Evolutionary conservation across 495 filamentous ascomycete genomes (phyloP).

Genomic region (Podospora pseudopauciseta): DNA sequence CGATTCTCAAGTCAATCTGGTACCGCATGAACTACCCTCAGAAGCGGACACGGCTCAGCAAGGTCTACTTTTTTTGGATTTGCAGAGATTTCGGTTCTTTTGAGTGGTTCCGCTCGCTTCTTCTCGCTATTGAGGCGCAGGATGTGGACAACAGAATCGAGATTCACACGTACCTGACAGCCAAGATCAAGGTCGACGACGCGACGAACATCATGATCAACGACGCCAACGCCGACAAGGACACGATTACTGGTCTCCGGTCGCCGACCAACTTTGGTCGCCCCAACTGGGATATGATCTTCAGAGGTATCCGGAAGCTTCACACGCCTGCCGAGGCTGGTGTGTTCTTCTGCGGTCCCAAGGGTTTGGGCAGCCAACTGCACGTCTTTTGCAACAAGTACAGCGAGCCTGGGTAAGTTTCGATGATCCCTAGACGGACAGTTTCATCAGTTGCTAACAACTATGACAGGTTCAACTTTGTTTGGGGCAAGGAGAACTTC

Average conservation of each 20-base stretch:
- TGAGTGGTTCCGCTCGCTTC: conserved; percentile 77
- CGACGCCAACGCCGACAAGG: conserved; percentile 72
- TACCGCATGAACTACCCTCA: conserved; percentile 80
- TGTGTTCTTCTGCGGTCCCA: conserved; percentile 78
- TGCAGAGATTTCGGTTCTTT: conserved; percentile 75
- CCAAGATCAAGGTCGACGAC: conserved; percentile 74
- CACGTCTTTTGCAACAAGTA: conserved; percentile 77
- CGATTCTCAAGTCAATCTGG: conserved; percentile 81
- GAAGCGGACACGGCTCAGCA: conserved; percentile 67
- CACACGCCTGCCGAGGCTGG: conserved; percentile 68
- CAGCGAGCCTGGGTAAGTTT: conserved; percentile 62
- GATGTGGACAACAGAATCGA: conserved; percentile 77
- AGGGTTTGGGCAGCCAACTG: conserved; percentile 62
- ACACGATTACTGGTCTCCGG: conserved; percentile 70
- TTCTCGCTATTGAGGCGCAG: conserved; percentile 77
- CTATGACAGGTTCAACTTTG: conserved; percentile 50
- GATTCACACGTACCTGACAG: conserved; percentile 71
- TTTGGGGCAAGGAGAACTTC: conserved; percentile 79
- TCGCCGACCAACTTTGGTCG: conserved; percentile 75
- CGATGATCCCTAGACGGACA: conserved; percentile 2
- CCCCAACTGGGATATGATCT: conserved; percentile 78
- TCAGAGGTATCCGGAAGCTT: conserved; percentile 68
- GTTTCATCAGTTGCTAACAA: not conserved
- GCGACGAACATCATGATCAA: conserved; percentile 84
- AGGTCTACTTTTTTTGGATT: conserved; percentile 86